phyloP scores from a whole-genome alignment of 176 grass and related monocot genomes.

The Eremochloa ophiuroides region DNA sequence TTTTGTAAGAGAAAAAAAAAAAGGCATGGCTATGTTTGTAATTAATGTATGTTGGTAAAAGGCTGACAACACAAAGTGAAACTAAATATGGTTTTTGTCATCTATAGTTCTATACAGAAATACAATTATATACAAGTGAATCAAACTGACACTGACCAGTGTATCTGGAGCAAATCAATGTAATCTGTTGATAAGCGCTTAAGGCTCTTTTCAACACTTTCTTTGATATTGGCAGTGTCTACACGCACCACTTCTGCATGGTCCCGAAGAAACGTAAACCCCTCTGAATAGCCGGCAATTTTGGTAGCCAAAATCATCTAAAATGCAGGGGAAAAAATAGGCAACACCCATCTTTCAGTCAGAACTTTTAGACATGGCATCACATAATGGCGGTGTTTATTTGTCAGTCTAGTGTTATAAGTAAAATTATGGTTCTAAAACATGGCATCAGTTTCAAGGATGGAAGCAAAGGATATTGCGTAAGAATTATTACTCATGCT shows the following conservation, averaged over 20 bases:
- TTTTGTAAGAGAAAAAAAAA: neutral
- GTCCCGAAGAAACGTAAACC: slow-evolving; percentile 56
- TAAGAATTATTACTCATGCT: neutral
- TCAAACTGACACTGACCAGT: slow-evolving; percentile 53
- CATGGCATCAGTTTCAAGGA: neutral
- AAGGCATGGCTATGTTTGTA: neutral
- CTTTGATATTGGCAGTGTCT: slow-evolving; percentile 75
- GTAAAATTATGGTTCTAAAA: neutral
- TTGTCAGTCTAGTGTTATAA: neutral
- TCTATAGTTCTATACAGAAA: too few species aligned
- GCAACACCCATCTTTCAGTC: neutral
- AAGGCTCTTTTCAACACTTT: slow-evolving; percentile 88
- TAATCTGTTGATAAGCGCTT: slow-evolving; percentile 84
- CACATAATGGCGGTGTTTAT: neutral
- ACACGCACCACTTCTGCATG: slow-evolving; percentile 51
- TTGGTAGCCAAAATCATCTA: slow-evolving; percentile 89
- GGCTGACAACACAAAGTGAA: slow-evolving; percentile 5
- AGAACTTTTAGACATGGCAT: neutral
- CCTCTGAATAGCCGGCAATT: slow-evolving; percentile 77
- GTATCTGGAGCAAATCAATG: slow-evolving; percentile 97
- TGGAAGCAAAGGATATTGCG: neutral
- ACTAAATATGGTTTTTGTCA: neutral
- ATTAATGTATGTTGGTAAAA: neutral
- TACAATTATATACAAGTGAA: neutral
- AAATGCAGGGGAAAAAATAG: neutral